A percentile compares a stretch with the other conserved stretches of the same genome.
phyloP scores from a whole-genome alignment of 192 early-diverging fungal genomes.

The Gonapodya prolifera region DNA sequence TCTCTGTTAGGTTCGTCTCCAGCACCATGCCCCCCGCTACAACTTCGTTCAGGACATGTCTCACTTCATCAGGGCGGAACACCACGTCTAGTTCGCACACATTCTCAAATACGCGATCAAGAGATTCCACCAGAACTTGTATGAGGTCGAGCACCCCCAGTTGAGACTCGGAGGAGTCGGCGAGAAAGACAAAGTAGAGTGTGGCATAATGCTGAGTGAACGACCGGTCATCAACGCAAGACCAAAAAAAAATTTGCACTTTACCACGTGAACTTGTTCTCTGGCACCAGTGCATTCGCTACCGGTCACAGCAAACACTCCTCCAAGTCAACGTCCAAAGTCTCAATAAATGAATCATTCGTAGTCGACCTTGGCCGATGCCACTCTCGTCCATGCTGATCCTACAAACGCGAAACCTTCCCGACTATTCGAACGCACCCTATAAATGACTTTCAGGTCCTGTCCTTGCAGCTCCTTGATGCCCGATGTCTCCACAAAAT shows the following conservation, averaged over 20 bases:
- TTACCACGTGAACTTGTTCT: no score
- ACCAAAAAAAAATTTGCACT: no score
- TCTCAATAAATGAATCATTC: no score
- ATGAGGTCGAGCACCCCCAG: slow-evolving; percentile 93
- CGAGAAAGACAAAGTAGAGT: slow-evolving; percentile 96
- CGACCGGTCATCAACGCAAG: no score
- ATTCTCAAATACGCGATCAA: slow-evolving; percentile 86
- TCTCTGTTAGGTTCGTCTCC: slow-evolving; percentile 51
- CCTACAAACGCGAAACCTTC: no score
- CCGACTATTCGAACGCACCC: slow-evolving; percentile 22
- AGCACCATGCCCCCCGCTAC: slow-evolving; percentile 80
- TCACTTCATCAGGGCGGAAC: slow-evolving; percentile 23
- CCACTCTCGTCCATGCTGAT: no score
- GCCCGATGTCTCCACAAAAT: slow-evolving; percentile 66
- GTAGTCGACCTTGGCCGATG: no score
- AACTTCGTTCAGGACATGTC: slow-evolving; percentile 74
- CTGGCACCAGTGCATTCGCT: no score
- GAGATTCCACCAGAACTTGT: slow-evolving; percentile 91
- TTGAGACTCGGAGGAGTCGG: slow-evolving; percentile 91
- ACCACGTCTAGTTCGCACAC: slow-evolving; percentile 95
- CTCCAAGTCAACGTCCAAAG: no score
- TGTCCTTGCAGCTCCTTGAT: slow-evolving; percentile 64
- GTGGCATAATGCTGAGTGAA: slow-evolving; percentile 18
- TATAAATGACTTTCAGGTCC: slow-evolving; percentile 85
- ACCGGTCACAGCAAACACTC: no score